A percentile compares a stretch with the other conserved stretches of the same genome.
phyloP scores from a whole-genome alignment of 352 stramenopile genomes.

The Pythium graminicola region DNA sequence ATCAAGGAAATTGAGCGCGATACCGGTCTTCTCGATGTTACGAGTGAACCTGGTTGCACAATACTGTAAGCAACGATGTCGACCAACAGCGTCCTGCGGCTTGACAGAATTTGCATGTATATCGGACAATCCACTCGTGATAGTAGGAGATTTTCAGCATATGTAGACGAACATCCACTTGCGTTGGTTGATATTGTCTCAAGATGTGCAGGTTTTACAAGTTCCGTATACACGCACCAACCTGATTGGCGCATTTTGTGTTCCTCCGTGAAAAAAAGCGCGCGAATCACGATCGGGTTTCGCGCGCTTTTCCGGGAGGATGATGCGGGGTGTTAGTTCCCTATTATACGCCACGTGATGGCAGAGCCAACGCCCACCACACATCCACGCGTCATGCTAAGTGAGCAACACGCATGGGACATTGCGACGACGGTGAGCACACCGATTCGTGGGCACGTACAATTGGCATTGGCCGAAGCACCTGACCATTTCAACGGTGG shows the following conservation, averaged over 20 bases:
- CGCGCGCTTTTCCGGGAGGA: no score
- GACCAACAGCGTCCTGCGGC: no score
- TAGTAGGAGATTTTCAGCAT: no score
- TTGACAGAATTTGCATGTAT: no score
- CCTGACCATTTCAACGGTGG: not conserved
- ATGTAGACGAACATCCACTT: no score
- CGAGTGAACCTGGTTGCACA: constrained; percentile 57
- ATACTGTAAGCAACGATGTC: constrained; percentile 52
- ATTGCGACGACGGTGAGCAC: not conserved
- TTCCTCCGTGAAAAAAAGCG: no score
- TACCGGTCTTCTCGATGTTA: constrained; percentile 81
- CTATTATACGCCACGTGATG: not conserved
- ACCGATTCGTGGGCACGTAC: not conserved
- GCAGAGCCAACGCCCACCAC: not conserved
- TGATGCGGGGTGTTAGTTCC: no score
- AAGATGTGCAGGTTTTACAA: no score
- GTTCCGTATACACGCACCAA: no score
- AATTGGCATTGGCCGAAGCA: not conserved
- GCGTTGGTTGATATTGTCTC: no score
- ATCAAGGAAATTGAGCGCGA: constrained; percentile 88
- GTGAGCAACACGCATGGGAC: not conserved
- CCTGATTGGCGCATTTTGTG: no score
- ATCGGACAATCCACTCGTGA: not conserved
- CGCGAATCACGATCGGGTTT: no score
- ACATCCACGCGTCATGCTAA: not conserved